These are phyloP conservation scores for Verbena officinalis DNA, from an alignment of 257 asterid species.

Conservation along the genomic window DNA sequence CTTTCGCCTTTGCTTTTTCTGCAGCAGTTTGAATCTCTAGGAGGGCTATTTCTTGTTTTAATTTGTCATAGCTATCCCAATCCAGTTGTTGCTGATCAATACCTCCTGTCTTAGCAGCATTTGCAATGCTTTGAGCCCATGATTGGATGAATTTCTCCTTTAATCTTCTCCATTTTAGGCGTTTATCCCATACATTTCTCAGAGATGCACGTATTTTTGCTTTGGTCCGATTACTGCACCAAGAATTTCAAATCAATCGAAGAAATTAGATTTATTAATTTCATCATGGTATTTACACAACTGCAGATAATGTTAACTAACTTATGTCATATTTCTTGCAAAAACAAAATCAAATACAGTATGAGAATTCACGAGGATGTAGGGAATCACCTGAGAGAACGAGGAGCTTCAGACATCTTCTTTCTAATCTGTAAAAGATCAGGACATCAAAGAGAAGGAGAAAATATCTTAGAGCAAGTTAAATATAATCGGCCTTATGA, in stretches of 20 bases:
- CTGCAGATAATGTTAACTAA: no score
- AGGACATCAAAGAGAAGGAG: slow-evolving; percentile 14
- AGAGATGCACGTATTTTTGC: slow-evolving; percentile 61
- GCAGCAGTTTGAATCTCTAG: slow-evolving; percentile 44
- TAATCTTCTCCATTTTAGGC: slow-evolving; percentile 73
- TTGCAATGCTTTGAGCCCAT: slow-evolving; percentile 80
- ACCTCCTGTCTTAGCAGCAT: slow-evolving; percentile 78
- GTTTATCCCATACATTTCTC: slow-evolving; percentile 63
- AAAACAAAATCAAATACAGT: not conserved
- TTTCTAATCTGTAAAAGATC: slow-evolving; percentile 64
- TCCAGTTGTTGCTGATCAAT: slow-evolving; percentile 70
- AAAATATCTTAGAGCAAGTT: slow-evolving; percentile 20
- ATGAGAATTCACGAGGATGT: not conserved
- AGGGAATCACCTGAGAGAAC: slow-evolving; percentile 61
- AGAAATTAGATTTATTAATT: not conserved
- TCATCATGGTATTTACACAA: no score
- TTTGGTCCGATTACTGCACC: slow-evolving; percentile 70
- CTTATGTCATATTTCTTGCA: not conserved
- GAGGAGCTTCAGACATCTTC: slow-evolving; percentile 91
- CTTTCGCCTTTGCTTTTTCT: slow-evolving; percentile 59
- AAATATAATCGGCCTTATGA: no score
- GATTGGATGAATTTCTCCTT: slow-evolving; percentile 58
- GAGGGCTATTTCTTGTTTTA: slow-evolving; percentile 54
- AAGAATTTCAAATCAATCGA: not conserved
- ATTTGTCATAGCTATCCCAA: slow-evolving; percentile 81